These are phyloP conservation scores for Populus nigra DNA, from an alignment of 345 rosid genomes.

Conservation along the genomic window DNA sequence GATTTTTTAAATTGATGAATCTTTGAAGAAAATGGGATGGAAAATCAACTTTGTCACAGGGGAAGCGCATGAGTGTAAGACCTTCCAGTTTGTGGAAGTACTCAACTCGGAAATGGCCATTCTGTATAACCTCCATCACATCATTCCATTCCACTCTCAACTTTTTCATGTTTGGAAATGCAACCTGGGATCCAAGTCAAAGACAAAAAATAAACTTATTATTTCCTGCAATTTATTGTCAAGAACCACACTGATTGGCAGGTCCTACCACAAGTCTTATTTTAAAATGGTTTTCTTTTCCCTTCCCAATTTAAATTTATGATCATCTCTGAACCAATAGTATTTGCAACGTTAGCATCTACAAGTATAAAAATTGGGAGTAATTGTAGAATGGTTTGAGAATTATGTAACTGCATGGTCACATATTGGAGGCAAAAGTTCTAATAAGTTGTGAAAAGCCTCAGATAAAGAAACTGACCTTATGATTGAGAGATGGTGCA, in stretches of 20 bases:
- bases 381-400: background rate
- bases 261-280: background rate
- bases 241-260: background rate
- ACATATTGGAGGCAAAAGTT: background rate
- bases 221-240: background rate
- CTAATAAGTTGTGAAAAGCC: background rate
- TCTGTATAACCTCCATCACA: background rate
- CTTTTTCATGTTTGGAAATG: background rate
- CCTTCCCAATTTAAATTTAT: too few relatives aligned
- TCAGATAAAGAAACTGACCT: background rate
- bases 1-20: background rate
- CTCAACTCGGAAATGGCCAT: background rate
- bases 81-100: background rate
- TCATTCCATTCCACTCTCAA: constrained; percentile 8
- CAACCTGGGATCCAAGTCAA: background rate
- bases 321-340: too few relatives aligned
- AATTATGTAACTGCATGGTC: background rate
- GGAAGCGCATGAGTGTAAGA: background rate
- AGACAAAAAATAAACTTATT: background rate
- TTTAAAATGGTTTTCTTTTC: too few relatives aligned
- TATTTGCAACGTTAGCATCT: too few relatives aligned
- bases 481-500: background rate
- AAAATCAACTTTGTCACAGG: background rate
- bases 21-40: constrained; percentile 1
- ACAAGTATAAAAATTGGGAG: too few relatives aligned